These are phyloP conservation scores for Pseudozyma pruni DNA, from an alignment of 1,284 basidiomycete genomes.

Conservation along the genomic window DNA sequence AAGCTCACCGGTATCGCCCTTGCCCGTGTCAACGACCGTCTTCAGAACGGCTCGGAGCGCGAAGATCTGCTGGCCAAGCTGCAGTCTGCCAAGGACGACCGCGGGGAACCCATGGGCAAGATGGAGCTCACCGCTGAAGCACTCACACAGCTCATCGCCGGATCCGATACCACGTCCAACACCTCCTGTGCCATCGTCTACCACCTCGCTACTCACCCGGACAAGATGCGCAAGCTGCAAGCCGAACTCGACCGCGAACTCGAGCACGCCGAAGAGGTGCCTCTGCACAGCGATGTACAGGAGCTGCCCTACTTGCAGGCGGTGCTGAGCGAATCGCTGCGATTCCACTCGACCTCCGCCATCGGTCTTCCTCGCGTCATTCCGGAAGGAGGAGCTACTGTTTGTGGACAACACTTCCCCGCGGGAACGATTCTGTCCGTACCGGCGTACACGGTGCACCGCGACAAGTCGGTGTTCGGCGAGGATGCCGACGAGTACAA, in stretches of 20 bases:
- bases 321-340: constrained; percentile 83
- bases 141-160: constrained; percentile 82
- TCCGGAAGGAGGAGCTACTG: constrained; percentile 48
- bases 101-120: constrained; percentile 80
- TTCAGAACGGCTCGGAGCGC: constrained; percentile 73
- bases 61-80: constrained; percentile 83
- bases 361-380: constrained; percentile 74
- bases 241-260: constrained; percentile 78
- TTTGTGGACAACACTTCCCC: constrained; percentile 72
- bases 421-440: constrained; percentile 71
- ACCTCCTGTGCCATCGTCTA: constrained; percentile 74
- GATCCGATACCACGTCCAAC: constrained; percentile 63
- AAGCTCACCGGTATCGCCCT: constrained; percentile 75
- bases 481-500: constrained; percentile 79
- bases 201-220: constrained; percentile 78
- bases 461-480: constrained; percentile 78
- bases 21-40: constrained; percentile 80
- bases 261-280: constrained; percentile 54
- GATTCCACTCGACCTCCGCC: constrained; percentile 79
- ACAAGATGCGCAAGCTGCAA: constrained; percentile 78
- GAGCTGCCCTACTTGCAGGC: constrained; percentile 73
- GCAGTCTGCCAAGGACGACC: constrained; percentile 79
- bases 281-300: constrained; percentile 50
- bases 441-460: constrained; percentile 78
- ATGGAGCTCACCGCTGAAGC: constrained; percentile 86